Evolutionary conservation across 1,284 basidiomycete genomes (phyloP), one percentile per base, ranked within the genome.

Genomic region (Leccinum cinnamomeum): DNA sequence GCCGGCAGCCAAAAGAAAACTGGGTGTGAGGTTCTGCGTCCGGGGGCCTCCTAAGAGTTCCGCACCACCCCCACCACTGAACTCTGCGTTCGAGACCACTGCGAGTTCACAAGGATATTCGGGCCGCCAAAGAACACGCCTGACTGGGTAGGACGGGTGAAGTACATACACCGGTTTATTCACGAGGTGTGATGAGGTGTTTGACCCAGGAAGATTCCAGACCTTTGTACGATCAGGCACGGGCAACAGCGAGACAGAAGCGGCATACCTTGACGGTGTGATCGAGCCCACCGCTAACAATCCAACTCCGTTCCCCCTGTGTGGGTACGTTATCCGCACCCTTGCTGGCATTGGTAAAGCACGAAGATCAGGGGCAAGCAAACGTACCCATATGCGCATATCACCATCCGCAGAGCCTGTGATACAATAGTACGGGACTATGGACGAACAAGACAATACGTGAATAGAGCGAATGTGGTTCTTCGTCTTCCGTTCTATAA

Each of bases 321-420:
- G 70, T 63, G 7, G 77, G 59, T 11, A 59, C 62, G 18, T 51
- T 65, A 7, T 75, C 73, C 3, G 54, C 30, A 28, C 65, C 59
- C 10, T 68, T 70, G 60, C 61, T 63, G 25, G 30, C 18, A 7
- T 68, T 44, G 12, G 59, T 7, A 16, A n/a, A 25, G 37, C n/a
- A 35, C 35, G 18, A 23, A 18, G 50, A 64, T 53, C 5, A 25
- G 12, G 2, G 54, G 37, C 14, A n/a, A 14, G 3, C 1, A 12
- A 20, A 74, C 84, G 64, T 69, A 93, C 92, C 92, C 92, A 95
- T 57, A 94, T 82, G 59, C 90, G 87, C 67, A 93, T 79, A 70
- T 91, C 86, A 0, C 92, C 92, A 68, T 95, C 93, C 2, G 90
- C 88, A 20, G 92, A 92, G 16, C 89, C 92, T 3, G 91, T 93